Base-by-base conservation (phyloP, 257 asterid species). In the Galeopsis tetrahit region DNA sequence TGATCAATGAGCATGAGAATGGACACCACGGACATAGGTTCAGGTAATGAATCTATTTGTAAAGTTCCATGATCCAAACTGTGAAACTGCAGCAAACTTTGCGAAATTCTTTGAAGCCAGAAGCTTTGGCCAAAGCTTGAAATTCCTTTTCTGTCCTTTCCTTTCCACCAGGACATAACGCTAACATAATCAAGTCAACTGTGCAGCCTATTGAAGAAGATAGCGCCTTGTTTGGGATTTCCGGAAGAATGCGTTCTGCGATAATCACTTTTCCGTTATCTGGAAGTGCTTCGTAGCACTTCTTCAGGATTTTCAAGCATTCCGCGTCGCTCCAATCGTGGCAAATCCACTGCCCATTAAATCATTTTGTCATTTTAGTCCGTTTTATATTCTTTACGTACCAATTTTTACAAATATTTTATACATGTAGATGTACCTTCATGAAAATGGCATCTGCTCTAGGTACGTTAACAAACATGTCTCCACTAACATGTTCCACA, bases 401-500 rank as follows among this genome's bases (percentile, higher is more conserved):
- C 1, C 28, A 21, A 0, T 21, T 21, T 21, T 21, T 21, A 21
- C 28, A 21, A 21, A 21, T 21, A 21, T 21, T 21, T 21, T 21
- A 21, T 21, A 21, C 28, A 21, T 21, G 28, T 21, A 21, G 28
- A 21, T 21, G 28, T 21, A 21, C 91, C 89, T 84, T 87, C 88
- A 82, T 82, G 69, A 84, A 87, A 62, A 89, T 79, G 57, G 89
- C 91, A 64, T 89, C 94, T 2, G 81, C 91, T 61, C 52, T 78
- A 0, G 91, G 93, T 28, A 89, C 86, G 39, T 86, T 81, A n/a
- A 65, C 88, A 73, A 89, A 89, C 91, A 85, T 87, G 65, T 89
- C 88, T 3, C 96, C 93, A 33, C 96, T 82, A 6, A 85, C 67
- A 43, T 85, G 91, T 63, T 87, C 89, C 43, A 89, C 79, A 0